A percentile compares a stretch with the other conserved stretches of the same genome.
phyloP scores from a whole-genome alignment of 306 rosid genomes.

The Betula pendula region DNA sequence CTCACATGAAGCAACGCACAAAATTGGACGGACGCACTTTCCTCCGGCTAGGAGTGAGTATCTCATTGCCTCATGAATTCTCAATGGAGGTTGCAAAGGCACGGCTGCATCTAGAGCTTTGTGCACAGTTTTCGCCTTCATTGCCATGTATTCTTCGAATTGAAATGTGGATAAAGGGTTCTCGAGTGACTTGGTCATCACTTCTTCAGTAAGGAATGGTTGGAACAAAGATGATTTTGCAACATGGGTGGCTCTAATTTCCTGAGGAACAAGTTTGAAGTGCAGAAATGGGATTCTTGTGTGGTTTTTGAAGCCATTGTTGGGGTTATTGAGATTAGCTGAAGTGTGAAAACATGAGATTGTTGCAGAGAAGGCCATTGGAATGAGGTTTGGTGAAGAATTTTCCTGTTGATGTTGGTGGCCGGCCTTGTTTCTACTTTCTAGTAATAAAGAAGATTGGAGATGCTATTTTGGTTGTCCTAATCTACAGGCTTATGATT shows the following conservation, averaged over 20 bases:
- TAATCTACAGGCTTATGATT: neutral
- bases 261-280: neutral
- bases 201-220: slow-evolving; percentile 2
- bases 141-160: slow-evolving; percentile 31
- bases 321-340: neutral
- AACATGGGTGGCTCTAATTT: too few relatives aligned
- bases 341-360: neutral
- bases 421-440: neutral
- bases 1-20: slow-evolving; percentile 40
- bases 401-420: neutral
- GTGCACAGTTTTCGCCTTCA: slow-evolving; percentile 25
- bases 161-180: slow-evolving; percentile 1
- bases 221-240: slow-evolving; percentile 11
- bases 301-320: neutral
- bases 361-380: slow-evolving; percentile 16
- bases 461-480: slow-evolving; percentile 6
- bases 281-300: neutral
- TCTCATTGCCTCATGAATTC: slow-evolving; percentile 37
- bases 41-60: slow-evolving; percentile 30
- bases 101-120: slow-evolving; percentile 37
- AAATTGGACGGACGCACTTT: slow-evolving; percentile 33
- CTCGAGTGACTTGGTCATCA: neutral
- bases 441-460: neutral
- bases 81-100: slow-evolving; percentile 31
- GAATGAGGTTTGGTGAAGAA: neutral